Conservation (phyloP, 2,329 filamentous ascomycete species). For the Sclerotinia minor region DNA sequence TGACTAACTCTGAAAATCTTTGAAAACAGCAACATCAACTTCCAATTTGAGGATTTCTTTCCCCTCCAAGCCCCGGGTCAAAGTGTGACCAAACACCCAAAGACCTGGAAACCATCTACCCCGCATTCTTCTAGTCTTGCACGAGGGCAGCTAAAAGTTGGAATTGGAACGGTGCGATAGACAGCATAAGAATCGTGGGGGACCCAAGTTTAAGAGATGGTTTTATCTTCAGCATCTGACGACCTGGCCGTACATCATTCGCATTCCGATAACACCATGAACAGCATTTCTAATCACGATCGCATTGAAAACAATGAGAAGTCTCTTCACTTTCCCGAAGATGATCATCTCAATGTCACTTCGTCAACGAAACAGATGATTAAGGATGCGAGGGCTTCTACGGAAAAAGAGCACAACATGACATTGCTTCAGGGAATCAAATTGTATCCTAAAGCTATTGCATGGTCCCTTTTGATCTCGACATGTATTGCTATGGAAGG, state of each 20-base stretch:
- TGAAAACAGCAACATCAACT: constrained; percentile 19
- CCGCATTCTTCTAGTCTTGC: constrained; percentile 22
- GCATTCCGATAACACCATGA: constrained; percentile 12
- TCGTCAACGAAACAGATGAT: constrained; percentile 25
- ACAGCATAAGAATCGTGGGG: constrained; percentile 24
- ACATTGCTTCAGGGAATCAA: constrained; percentile 31
- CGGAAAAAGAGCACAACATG: constrained; percentile 27
- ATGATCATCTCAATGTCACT: constrained; percentile 16
- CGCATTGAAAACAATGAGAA: constrained; percentile 11
- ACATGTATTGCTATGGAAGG: constrained; percentile 47
- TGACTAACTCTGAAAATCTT: constrained; percentile 25
- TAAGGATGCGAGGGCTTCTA: constrained; percentile 21
- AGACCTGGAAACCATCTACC: constrained; percentile 21
- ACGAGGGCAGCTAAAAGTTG: constrained; percentile 11
- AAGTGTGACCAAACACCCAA: constrained; percentile 24
- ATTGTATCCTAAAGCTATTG: constrained; percentile 35
- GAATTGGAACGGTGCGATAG: constrained; percentile 5
- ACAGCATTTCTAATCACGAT: constrained; percentile 3
- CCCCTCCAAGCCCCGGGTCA: constrained; percentile 14
- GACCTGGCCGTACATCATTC: constrained; percentile 14
- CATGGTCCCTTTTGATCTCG: constrained; percentile 44
- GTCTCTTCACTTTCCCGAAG: constrained; percentile 20
- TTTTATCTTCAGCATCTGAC: constrained; percentile 17
- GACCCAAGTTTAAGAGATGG: constrained; percentile 21
- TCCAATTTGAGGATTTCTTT: constrained; percentile 25